These are phyloP conservation scores for Teratosphaeriaceae sp. DNA, from an alignment of 2,329 filamentous ascomycete genomes.

Conservation along the genomic window DNA sequence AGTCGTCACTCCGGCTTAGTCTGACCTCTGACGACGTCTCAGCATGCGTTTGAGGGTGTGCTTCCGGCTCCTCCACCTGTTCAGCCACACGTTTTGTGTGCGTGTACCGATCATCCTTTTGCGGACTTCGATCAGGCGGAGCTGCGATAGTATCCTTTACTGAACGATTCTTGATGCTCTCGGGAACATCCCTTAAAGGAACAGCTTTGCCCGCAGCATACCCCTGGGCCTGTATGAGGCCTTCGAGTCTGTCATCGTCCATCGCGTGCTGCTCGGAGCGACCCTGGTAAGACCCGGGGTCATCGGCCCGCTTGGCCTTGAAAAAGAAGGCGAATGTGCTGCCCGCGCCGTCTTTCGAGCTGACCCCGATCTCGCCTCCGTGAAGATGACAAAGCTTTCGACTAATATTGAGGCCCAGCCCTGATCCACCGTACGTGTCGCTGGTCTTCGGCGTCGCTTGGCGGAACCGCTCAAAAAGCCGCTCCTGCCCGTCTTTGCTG, in stretches of 20 bases:
- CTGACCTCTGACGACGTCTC: slow-evolving; percentile 1
- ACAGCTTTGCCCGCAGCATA: slow-evolving; percentile 10
- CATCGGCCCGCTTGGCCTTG: slow-evolving; percentile 15
- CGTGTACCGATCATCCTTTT: slow-evolving; percentile 7
- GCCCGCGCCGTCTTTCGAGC: slow-evolving; percentile 29
- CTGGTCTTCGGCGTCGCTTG: slow-evolving; percentile 30
- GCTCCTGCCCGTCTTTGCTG: slow-evolving; percentile 32
- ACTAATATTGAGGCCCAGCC: slow-evolving; percentile 41
- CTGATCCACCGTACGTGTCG: slow-evolving; percentile 38
- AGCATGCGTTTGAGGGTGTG: slow-evolving; percentile 1
- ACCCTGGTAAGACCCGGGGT: slow-evolving; percentile 11
- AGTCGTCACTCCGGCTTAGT: neutral
- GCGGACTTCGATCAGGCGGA: slow-evolving; percentile 7
- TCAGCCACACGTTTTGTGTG: slow-evolving; percentile 8
- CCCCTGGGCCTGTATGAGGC: slow-evolving; percentile 4
- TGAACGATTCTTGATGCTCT: slow-evolving; percentile 27
- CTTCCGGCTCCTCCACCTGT: slow-evolving; percentile 4
- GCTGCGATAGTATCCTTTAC: slow-evolving; percentile 24
- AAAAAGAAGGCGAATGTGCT: slow-evolving; percentile 42
- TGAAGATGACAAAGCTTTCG: slow-evolving; percentile 38
- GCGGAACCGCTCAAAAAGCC: slow-evolving; percentile 38
- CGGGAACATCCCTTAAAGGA: slow-evolving; percentile 2
- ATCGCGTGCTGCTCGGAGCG: slow-evolving; percentile 8
- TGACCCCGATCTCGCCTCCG: slow-evolving; percentile 43
- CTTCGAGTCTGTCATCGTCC: slow-evolving; percentile 3